phyloP scores from a whole-genome alignment of 495 filamentous ascomycete genomes.

The Penicillium taxi region DNA sequence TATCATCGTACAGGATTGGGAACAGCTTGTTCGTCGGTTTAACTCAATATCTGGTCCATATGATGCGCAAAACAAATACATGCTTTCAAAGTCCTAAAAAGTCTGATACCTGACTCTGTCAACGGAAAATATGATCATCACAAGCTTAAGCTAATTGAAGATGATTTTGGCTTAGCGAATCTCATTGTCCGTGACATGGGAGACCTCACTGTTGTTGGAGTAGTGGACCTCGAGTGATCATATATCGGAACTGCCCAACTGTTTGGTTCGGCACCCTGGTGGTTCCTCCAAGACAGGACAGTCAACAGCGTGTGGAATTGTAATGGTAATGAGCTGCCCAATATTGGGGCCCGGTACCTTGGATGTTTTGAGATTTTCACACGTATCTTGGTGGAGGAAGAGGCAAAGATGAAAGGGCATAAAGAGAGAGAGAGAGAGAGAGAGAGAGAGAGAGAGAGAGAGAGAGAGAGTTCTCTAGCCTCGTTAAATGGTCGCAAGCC shows the following conservation, averaged over 20 bases:
- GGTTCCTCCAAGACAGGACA: constrained; percentile 25
- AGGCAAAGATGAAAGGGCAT: constrained; percentile 19
- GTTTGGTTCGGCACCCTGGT: constrained; percentile 30
- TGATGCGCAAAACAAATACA: constrained; percentile 18
- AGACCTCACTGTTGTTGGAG: constrained; percentile 27
- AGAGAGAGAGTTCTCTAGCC: constrained; percentile 26
- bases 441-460: no score
- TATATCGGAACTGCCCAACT: constrained; percentile 32
- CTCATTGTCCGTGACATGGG: constrained; percentile 24
- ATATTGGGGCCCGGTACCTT: background rate
- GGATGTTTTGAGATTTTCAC: background rate
- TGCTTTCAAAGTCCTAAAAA: constrained; percentile 19
- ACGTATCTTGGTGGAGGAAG: constrained; percentile 29
- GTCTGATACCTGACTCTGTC: constrained; percentile 16
- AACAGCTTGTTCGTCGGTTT: constrained; percentile 25
- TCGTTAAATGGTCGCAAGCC: constrained; percentile 19
- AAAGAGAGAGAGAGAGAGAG: no score
- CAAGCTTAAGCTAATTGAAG: constrained; percentile 30
- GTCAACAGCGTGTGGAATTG: constrained; percentile 23
- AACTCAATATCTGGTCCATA: constrained; percentile 23
- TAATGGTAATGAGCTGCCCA: constrained; percentile 1
- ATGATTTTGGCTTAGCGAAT: constrained; percentile 31
- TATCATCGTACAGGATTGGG: constrained; percentile 22
- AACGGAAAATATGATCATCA: constrained; percentile 19
- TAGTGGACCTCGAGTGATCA: constrained; percentile 32